Base-by-base conservation (phyloP, 352 stramenopile species). In the Globisporangium middletonii region DNA sequence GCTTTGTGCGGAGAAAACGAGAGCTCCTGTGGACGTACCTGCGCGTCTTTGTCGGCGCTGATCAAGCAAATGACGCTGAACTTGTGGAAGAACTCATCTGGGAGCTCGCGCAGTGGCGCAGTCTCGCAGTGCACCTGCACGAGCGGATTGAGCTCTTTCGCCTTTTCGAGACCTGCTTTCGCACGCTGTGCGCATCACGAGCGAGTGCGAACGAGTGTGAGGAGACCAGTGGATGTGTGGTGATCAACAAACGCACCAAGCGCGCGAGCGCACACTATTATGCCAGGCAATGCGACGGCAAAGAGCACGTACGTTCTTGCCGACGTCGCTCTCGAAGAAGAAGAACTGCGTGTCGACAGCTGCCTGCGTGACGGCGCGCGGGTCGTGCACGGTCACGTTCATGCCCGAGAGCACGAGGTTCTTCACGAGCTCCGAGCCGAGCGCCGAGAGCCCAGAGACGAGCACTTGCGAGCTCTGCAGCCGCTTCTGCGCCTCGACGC, bases 331-430 rank as follows among this genome's bases (percentile, higher is more conserved):
- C 4, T 68, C 60, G 0, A 61, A 68, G 26, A 97, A 77, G 54
- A 97, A 95, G 54, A 97, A 97, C 61, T 97, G 93, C 41, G 85
- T 67, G 23, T 60, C 72, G 2, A 88, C 73, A 53, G 73, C 55
- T n/a, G 59, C 51, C 44, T 70, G 27, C 46, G 78, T 79, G 60
- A 92, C 64, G 52, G 55, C 37, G 56, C 59, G 67, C 44, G 68
- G 65, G 74, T 99, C 95, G 58, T 97, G 96, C 41, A 99, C 55
- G 3, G 93, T 97, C 4, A 97, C 91, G 60, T 76, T 82, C 59
- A 99, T 92, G 26, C 97, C 96, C 8, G 96, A 96, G 58, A 99
- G 78, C 54, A 98, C 87, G 13, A 99, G 75, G 79, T 99, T 99
- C 75, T 99, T 99, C 27, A 96, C 86, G 30, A 98, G 83, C 83